Evolutionary conservation across 768 basidiomycete species (phyloP).

Genomic region (Russula compacta): DNA sequence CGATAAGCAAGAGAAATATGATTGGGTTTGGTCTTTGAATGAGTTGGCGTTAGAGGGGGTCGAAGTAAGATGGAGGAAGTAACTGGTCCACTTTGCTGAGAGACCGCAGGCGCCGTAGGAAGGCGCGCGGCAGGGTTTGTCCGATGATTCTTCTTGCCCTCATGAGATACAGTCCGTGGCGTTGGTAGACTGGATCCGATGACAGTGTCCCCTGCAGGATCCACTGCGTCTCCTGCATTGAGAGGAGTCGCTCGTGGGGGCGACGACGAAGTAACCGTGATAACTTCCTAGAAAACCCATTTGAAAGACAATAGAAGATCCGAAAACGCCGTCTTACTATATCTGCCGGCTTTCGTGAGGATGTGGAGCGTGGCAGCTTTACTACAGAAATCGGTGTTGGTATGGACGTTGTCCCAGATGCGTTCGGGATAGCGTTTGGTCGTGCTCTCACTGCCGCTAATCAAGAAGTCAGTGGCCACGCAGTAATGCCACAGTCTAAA

Average conservation of each 20-base stretch:
- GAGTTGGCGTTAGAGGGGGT: conserved; percentile 4
- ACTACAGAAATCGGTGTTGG: neutral
- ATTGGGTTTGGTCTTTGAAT: neutral
- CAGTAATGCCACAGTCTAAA: neutral
- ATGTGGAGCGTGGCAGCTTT: neutral
- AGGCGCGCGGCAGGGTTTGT: neutral
- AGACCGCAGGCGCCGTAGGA: neutral
- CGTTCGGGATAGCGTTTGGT: neutral
- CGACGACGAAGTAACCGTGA: neutral
- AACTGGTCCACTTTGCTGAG: neutral
- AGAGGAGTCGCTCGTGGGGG: neutral
- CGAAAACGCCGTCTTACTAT: neutral
- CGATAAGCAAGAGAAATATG: neutral
- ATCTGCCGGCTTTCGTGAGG: neutral
- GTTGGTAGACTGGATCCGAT: neutral
- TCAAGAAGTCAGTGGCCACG: neutral
- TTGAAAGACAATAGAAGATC: neutral
- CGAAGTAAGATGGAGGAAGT: neutral
- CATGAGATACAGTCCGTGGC: neutral
- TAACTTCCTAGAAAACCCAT: neutral
- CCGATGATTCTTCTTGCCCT: neutral
- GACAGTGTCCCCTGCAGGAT: neutral
- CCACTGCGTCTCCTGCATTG: neutral
- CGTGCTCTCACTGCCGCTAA: neutral
- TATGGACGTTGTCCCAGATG: conserved; percentile 1